phyloP scores from a whole-genome alignment of 2,329 filamentous ascomycete genomes.

The Trichoderma harzianum region DNA sequence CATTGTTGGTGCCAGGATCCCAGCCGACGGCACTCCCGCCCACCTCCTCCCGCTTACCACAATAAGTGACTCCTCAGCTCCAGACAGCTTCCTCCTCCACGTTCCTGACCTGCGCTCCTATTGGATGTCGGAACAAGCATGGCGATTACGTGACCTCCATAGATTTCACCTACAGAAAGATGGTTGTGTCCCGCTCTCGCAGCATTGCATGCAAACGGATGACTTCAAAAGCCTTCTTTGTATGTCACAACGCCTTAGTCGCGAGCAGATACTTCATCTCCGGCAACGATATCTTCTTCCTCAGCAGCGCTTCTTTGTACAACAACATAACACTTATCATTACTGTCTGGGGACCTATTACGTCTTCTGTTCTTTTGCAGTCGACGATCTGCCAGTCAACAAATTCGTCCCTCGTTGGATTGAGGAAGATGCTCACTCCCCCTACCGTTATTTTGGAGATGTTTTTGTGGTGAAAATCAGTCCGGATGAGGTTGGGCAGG shows the following conservation, averaged over 20 bases:
- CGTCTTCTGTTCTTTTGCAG: neutral
- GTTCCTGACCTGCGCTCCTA: neutral
- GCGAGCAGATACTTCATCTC: neutral
- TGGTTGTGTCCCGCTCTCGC: neutral
- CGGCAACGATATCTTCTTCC: neutral
- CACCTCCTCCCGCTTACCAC: neutral
- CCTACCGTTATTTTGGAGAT: neutral
- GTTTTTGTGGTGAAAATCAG: neutral
- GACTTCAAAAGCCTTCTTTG: neutral
- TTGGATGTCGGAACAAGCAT: neutral
- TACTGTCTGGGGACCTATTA: neutral
- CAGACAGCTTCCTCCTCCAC: neutral
- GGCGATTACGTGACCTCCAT: neutral
- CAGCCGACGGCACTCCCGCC: neutral
- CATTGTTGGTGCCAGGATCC: neutral
- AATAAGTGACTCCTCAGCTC: neutral
- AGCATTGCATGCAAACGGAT: neutral
- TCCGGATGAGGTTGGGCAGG: neutral
- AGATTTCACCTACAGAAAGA: neutral
- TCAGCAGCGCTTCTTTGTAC: neutral
- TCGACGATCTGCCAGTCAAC: neutral
- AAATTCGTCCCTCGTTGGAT: neutral
- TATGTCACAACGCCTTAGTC: rapidly evolving
- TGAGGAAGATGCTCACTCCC: neutral
- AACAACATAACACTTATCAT: neutral